A percentile compares a stretch with the other conserved stretches of the same genome.
Evolutionary conservation across 768 basidiomycete genomes (phyloP).

Genomic region (Rhodotorula paludigena): DNA sequence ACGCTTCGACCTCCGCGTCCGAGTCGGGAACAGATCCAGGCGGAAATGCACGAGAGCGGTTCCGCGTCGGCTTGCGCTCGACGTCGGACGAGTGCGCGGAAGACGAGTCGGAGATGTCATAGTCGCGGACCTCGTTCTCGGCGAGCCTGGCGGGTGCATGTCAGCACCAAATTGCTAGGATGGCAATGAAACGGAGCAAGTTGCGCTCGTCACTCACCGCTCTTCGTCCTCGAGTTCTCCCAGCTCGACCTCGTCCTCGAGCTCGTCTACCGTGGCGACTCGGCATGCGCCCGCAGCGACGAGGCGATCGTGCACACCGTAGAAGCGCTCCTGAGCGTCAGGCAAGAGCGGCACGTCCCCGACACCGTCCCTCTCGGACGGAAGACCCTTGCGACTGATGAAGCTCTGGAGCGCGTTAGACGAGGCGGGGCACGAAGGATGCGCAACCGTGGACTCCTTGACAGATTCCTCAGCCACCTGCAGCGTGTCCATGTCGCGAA

Average conservation of each 20-base stretch:
- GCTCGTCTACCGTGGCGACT: background rate
- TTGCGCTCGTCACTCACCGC: too few species aligned
- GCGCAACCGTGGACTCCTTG: too few species aligned
- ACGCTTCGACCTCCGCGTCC: too few species aligned
- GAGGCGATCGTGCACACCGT: background rate
- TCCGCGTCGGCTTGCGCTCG: too few species aligned
- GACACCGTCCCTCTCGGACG: too few species aligned
- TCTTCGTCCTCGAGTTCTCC: background rate
- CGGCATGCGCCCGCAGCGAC: background rate
- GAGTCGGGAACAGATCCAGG: too few species aligned
- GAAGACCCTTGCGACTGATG: too few species aligned
- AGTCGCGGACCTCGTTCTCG: background rate
- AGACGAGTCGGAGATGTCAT: background rate
- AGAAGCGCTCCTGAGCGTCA: background rate
- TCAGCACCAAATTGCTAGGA: accelerated
- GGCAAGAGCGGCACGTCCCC: background rate
- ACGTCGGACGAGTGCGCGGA: background rate
- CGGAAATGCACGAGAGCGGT: too few species aligned
- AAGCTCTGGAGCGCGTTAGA: too few species aligned
- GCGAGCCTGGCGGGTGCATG: background rate
- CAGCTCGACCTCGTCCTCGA: background rate
- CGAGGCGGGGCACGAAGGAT: too few species aligned
- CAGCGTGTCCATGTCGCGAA: too few species aligned
- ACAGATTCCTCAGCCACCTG: too few species aligned
- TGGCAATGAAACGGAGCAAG: background rate